phyloP scores from a whole-genome alignment of 257 asterid genomes.

The Primulina tabacum region DNA sequence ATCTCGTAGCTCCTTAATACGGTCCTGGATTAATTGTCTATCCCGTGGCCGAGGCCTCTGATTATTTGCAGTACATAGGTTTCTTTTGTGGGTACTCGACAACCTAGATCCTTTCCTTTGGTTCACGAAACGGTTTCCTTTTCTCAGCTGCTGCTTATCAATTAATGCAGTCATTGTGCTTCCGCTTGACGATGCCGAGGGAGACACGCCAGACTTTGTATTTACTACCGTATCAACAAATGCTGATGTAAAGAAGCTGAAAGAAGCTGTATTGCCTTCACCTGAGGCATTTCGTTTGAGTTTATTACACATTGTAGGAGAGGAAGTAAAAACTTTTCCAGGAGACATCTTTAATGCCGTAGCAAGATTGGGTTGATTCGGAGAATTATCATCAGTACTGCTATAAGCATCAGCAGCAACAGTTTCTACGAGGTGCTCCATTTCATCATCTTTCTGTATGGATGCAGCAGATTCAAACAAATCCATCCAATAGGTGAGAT shows the following conservation, averaged over 20 bases:
- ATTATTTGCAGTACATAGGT: slow-evolving; percentile 37
- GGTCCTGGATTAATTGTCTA: slow-evolving; percentile 89
- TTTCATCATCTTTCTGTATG: slow-evolving; percentile 33
- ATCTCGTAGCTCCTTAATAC: slow-evolving; percentile 81
- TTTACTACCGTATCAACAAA: slow-evolving; percentile 25
- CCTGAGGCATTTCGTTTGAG: slow-evolving; percentile 28
- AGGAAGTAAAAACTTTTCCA: slow-evolving; percentile 28
- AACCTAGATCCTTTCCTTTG: slow-evolving; percentile 35
- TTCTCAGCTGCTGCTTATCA: slow-evolving; percentile 38
- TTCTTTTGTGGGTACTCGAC: slow-evolving; percentile 49
- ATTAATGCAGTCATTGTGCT: slow-evolving; percentile 37
- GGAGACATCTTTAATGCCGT: slow-evolving; percentile 32
- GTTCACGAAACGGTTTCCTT: slow-evolving; percentile 29
- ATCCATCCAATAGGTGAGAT: slow-evolving; percentile 22
- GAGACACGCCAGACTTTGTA: slow-evolving; percentile 21
- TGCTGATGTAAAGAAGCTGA: slow-evolving; percentile 40
- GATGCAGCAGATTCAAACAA: slow-evolving; percentile 35
- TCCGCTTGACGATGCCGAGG: slow-evolving; percentile 47
- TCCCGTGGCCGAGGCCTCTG: slow-evolving; percentile 82
- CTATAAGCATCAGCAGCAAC: slow-evolving; percentile 34
- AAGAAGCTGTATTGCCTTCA: slow-evolving; percentile 34
- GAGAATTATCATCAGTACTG: slow-evolving; percentile 37
- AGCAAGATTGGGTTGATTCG: slow-evolving; percentile 29
- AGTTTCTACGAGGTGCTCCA: slow-evolving; percentile 42
- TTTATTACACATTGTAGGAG: slow-evolving; percentile 28